Evolutionary conservation across 164 flowering plant genomes (phyloP).

Genomic region (Hamamelis virginiana): DNA sequence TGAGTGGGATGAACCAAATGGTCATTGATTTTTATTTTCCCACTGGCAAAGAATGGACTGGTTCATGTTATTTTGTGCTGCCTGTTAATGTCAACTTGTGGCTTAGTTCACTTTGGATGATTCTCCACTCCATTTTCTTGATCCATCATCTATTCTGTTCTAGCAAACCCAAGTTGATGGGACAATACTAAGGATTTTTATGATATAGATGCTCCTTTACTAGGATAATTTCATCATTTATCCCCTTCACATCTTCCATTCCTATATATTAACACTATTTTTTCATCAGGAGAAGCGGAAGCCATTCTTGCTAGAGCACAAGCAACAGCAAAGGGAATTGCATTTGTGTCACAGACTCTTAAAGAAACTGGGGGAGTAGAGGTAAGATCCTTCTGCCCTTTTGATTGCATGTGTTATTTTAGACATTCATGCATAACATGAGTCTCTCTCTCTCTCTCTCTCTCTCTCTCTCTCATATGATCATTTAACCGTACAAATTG

Average conservation of each 20-base stretch:
- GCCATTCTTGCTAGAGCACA: slow-evolving; percentile 74
- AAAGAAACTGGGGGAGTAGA: slow-evolving; percentile 70
- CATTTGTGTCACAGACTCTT: slow-evolving; percentile 53
- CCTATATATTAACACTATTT: not conserved
- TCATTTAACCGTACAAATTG: no score
- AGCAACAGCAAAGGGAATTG: slow-evolving; percentile 70
- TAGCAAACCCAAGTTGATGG: not conserved
- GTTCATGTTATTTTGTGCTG: not conserved
- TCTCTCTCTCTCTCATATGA: not conserved
- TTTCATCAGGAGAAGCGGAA: slow-evolving; percentile 78
- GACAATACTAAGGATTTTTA: not conserved
- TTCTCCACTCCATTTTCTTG: not conserved
- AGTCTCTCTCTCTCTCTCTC: not conserved
- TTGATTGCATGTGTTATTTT: not conserved
- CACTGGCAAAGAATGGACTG: not conserved
- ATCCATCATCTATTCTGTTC: not conserved
- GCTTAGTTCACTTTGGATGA: no score
- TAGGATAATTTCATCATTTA: not conserved
- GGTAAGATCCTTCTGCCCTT: slow-evolving; percentile 36
- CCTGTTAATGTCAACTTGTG: not conserved
- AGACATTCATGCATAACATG: not conserved
- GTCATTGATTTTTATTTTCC: no score
- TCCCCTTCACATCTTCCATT: not conserved
- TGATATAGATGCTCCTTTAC: not conserved
- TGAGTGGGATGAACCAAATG: not conserved